Conservation (phyloP, 2,329 filamentous ascomycete species). For the Alternaria postmessia region DNA sequence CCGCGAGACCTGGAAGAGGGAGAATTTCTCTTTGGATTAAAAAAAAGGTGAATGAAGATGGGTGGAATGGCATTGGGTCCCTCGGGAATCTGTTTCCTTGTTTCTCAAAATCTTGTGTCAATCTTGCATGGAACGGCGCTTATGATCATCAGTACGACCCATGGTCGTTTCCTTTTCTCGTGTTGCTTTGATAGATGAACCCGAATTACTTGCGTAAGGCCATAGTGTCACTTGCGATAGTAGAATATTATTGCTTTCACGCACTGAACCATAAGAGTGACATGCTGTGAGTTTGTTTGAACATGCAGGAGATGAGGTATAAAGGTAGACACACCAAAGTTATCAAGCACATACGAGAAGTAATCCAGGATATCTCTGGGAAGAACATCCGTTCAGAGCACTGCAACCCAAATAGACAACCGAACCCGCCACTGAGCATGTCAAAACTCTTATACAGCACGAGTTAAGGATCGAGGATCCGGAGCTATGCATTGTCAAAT, state of each 20-base stretch:
- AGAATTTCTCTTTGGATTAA: slow-evolving; percentile 30
- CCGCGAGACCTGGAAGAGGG: slow-evolving; percentile 44
- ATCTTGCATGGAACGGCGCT: slow-evolving; percentile 5
- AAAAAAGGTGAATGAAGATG: background rate
- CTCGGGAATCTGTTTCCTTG: background rate
- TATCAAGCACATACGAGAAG: no score
- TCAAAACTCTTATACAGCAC: no score
- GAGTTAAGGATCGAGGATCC: no score
- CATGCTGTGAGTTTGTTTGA: background rate
- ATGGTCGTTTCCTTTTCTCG: slow-evolving; percentile 6
- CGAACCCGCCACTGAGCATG: no score
- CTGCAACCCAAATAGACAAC: no score
- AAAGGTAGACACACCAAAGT: no score
- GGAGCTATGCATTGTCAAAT: no score
- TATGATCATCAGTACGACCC: slow-evolving; percentile 12
- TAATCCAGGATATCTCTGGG: no score
- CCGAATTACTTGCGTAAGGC: background rate
- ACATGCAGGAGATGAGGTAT: no score
- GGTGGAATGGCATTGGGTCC: background rate
- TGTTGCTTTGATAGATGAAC: background rate
- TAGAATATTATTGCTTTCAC: background rate
- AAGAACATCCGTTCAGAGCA: no score
- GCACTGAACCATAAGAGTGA: background rate
- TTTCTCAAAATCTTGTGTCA: slow-evolving; percentile 2
- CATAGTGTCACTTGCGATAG: background rate